These are phyloP conservation scores for Agastache rugosa DNA, from an alignment of 257 asterid species.

Conservation along the genomic window DNA sequence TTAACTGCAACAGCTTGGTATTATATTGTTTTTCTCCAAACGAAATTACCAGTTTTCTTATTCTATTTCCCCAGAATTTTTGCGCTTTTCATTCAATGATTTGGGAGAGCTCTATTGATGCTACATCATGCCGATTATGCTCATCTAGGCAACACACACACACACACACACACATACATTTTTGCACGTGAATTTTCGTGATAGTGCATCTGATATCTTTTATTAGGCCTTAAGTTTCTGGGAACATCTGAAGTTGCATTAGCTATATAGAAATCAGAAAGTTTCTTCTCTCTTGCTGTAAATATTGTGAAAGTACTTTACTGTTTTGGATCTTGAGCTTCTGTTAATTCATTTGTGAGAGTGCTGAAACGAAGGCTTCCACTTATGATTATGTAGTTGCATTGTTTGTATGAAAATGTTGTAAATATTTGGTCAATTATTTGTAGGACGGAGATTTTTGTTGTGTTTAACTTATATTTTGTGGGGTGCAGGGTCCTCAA, in stretches of 20 bases:
- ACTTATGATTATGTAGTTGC: slow-evolving; percentile 5
- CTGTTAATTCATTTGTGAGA: slow-evolving; percentile 10
- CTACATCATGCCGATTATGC: neutral
- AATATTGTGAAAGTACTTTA: neutral
- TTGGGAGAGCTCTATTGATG: neutral
- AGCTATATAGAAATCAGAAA: neutral
- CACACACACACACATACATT: neutral
- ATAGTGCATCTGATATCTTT: neutral
- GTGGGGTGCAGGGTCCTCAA: slow-evolving; percentile 88
- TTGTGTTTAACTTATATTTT: slow-evolving; percentile 12
- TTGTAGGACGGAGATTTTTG: neutral
- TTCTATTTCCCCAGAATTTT: neutral
- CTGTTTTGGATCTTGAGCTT: slow-evolving; percentile 29
- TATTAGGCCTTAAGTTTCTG: neutral
- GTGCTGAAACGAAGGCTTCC: slow-evolving; percentile 1
- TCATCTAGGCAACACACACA: neutral
- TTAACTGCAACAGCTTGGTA: slow-evolving; percentile 95
- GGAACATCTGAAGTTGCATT: slow-evolving; percentile 3
- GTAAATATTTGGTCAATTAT: neutral
- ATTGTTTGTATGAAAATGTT: neutral
- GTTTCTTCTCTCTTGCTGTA: neutral
- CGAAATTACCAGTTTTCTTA: neutral
- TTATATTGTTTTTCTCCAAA: neutral
- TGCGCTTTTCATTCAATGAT: slow-evolving; percentile 1
- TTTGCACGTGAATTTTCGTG: neutral